Evolutionary conservation across 805 yeast genomes (phyloP).

Genomic region (Wickerhamomyces subpelliculosus): DNA sequence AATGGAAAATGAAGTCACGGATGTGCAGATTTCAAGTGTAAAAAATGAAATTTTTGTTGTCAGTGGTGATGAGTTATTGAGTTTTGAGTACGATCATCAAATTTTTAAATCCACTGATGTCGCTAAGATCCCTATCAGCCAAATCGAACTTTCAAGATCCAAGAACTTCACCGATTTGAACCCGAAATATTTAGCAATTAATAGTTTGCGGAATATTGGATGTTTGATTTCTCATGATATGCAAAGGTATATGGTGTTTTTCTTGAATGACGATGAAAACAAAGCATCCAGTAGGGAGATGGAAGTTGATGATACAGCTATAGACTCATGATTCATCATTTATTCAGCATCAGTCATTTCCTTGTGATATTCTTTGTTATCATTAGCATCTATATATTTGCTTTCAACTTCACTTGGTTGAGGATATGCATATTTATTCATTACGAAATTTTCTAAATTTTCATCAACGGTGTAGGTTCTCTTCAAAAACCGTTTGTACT

Average conservation of each 20-base stretch:
- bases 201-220: slow-evolving; percentile 23
- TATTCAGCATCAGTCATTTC: too few relatives aligned
- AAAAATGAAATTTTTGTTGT: slow-evolving; percentile 8
- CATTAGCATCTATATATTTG: too few relatives aligned
- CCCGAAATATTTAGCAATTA: slow-evolving; percentile 25
- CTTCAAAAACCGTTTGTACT: slow-evolving; percentile 18
- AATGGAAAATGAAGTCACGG: slow-evolving; percentile 5
- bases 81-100: background rate
- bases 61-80: background rate
- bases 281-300: too few relatives aligned
- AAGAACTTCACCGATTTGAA: slow-evolving; percentile 4
- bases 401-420: too few relatives aligned
- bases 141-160: too few relatives aligned
- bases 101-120: too few relatives aligned
- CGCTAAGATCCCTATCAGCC: too few relatives aligned
- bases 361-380: too few relatives aligned
- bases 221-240: slow-evolving; percentile 32
- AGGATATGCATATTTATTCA: slow-evolving; percentile 16
- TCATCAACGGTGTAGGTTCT: slow-evolving; percentile 13
- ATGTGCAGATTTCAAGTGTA: slow-evolving; percentile 4
- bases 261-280: background rate
- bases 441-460: slow-evolving; percentile 5
- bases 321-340: too few relatives aligned
- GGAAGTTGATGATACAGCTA: too few relatives aligned
- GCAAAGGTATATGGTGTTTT: slow-evolving; percentile 18